Evolutionary conservation across 805 yeast species (phyloP), one percentile per base, ranked within the genome.

Genomic region (Lipomyces yamadae): DNA sequence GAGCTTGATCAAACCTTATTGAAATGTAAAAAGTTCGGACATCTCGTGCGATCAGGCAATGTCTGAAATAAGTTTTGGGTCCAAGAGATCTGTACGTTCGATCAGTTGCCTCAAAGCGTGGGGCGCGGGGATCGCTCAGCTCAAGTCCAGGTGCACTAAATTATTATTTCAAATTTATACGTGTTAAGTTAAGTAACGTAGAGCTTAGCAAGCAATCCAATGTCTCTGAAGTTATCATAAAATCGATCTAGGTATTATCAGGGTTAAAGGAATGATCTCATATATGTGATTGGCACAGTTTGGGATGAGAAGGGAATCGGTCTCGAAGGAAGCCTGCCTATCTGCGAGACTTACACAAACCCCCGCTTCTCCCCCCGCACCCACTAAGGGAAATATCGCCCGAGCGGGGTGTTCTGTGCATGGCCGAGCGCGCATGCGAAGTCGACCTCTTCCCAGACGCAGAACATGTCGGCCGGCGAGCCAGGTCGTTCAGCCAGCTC

Each of bases 361-460:
- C 42, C 42, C 42, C 42, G 42, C 42, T 37, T 37, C 42, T 37
- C 42, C 42, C 42, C 42, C 42, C 42, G 42, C 42, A 37, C 42
- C 42, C 42, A 37, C 42, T 37, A 37, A 10, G 15, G 42, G 11
- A 37, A 37, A 37, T 37, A 37, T 37, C 42, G 42, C 4, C 42
- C 15, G 42, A 37, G 42, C 42, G 42, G 42, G 42, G n/a, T 37
- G 42, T 37, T 37, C 42, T 37, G 42, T 37, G 42, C 42, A 37
- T 37, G 42, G 42, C 10, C 42, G 42, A 37, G 42, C 42, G 42
- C 42, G 42, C 42, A 11, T 37, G 42, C 42, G 42, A 37, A 37
- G 42, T 37, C 42, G 42, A 37, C 42, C 42, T 37, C 42, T 37
- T 37, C 42, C 42, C 42, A 37, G 42, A 37, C 42, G 15, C 42